These are phyloP conservation scores for Nelumbo lutea DNA, from an alignment of 164 flowering plant species.

Conservation along the genomic window DNA sequence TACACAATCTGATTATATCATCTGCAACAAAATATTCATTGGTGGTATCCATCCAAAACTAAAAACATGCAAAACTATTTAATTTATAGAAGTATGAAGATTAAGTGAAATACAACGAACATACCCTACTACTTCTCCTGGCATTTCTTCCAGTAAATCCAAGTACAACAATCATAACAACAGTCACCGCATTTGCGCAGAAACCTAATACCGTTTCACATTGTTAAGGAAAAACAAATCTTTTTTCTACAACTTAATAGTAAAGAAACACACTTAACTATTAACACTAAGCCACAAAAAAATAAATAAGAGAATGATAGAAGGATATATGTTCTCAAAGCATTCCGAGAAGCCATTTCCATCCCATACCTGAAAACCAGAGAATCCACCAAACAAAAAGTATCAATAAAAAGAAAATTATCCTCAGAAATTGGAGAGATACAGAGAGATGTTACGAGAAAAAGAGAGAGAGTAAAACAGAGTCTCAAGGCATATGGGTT, in stretches of 20 bases:
- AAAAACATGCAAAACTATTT: background rate
- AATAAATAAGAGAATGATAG: background rate
- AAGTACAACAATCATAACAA: slow-evolving; percentile 37
- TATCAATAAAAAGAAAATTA: background rate
- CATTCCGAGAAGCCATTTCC: slow-evolving; percentile 47
- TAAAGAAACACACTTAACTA: slow-evolving; percentile 1
- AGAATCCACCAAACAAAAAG: background rate
- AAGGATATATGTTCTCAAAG: slow-evolving; percentile 75
- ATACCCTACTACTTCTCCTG: slow-evolving; percentile 29
- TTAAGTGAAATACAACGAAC: background rate
- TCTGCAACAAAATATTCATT: too few relatives aligned
- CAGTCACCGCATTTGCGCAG: slow-evolving; percentile 49
- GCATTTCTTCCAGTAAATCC: slow-evolving; percentile 28
- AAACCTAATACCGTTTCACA: slow-evolving; percentile 54
- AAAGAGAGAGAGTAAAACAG: background rate
- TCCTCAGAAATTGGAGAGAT: background rate
- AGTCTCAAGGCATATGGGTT: background rate
- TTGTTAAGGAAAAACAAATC: slow-evolving; percentile 32
- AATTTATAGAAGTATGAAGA: background rate
- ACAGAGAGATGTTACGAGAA: background rate
- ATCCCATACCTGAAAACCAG: slow-evolving; percentile 54
- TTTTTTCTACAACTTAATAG: background rate
- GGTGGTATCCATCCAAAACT: background rate
- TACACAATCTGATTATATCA: too few relatives aligned
- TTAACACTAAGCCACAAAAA: background rate